A percentile compares a stretch with the other conserved stretches of the same genome.
Conservation (phyloP, 2,329 filamentous ascomycete species). For the Truncatella angustata region DNA sequence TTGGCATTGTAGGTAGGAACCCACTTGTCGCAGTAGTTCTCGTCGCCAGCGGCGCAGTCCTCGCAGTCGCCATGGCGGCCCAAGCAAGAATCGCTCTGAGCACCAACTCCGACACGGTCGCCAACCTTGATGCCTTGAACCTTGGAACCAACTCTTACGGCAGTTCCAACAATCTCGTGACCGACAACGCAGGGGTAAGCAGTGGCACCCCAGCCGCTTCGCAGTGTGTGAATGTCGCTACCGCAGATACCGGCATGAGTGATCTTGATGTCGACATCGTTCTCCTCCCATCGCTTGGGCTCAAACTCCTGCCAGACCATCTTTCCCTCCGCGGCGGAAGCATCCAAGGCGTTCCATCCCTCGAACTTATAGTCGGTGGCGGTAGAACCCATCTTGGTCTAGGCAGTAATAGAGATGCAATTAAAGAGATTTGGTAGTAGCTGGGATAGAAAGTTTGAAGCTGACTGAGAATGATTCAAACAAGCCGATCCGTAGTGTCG, state of each 20-base stretch:
- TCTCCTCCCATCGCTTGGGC: constrained; percentile 40
- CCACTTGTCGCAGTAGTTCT: constrained; percentile 23
- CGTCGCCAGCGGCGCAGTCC: constrained; percentile 16
- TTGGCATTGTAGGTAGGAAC: constrained; percentile 40
- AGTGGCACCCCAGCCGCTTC: background rate
- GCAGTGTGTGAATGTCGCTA: background rate
- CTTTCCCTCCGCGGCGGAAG: constrained; percentile 14
- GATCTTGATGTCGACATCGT: constrained; percentile 4
- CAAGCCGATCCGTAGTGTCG: no score
- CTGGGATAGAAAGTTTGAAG: background rate
- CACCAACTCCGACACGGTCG: constrained; percentile 51
- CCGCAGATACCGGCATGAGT: constrained; percentile 5
- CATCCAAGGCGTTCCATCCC: constrained; percentile 15
- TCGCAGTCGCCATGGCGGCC: constrained; percentile 22
- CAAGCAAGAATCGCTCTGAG: constrained; percentile 43
- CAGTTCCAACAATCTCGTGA: constrained; percentile 48
- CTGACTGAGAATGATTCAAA: background rate
- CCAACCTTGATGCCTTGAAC: constrained; percentile 42
- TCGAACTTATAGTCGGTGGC: constrained; percentile 14
- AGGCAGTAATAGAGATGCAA: no score
- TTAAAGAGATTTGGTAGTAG: no score
- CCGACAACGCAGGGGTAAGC: constrained; percentile 32
- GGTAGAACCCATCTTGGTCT: background rate
- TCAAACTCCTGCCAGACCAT: constrained; percentile 31
- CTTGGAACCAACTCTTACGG: constrained; percentile 36